Evolutionary conservation across 805 yeast species (phyloP).

Genomic region (Helenozyma baotianmanensis): DNA sequence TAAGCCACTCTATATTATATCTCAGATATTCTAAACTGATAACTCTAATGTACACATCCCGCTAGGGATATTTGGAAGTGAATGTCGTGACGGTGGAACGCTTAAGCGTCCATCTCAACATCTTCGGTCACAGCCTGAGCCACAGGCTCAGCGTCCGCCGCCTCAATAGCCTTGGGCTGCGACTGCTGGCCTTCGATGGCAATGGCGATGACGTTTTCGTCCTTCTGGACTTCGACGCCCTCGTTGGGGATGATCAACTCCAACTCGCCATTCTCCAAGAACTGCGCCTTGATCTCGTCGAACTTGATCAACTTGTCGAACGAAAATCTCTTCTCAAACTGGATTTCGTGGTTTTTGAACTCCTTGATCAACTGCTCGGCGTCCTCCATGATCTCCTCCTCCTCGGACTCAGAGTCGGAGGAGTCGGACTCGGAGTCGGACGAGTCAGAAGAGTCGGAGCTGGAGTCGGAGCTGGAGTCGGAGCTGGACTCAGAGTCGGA

Average conservation of each 20-base stretch:
- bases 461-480: slow-evolving; percentile 2
- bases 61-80: slow-evolving; percentile 7
- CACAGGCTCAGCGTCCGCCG: slow-evolving; percentile 10
- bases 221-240: slow-evolving; percentile 14
- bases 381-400: slow-evolving; percentile 40
- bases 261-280: slow-evolving; percentile 36
- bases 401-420: slow-evolving; percentile 16
- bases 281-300: slow-evolving; percentile 35
- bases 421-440: slow-evolving; percentile 10
- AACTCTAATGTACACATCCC: slow-evolving; percentile 14
- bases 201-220: slow-evolving; percentile 23
- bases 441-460: slow-evolving; percentile 11
- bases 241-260: slow-evolving; percentile 39
- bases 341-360: slow-evolving; percentile 35
- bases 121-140: slow-evolving; percentile 14
- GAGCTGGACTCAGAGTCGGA: slow-evolving; percentile 10
- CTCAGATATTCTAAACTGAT: too few species aligned
- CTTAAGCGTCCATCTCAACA: slow-evolving; percentile 16
- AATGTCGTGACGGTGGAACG: slow-evolving; percentile 4
- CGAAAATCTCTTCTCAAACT: slow-evolving; percentile 39
- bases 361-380: slow-evolving; percentile 34
- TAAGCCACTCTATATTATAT: slow-evolving; percentile 11
- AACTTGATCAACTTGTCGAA: slow-evolving; percentile 36
- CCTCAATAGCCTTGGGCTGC: slow-evolving; percentile 10
- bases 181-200: slow-evolving; percentile 19